A percentile compares a stretch with the other conserved stretches of the same genome.
Evolutionary conservation across 2,329 filamentous ascomycete genomes (phyloP).

Genomic region (Paraphoma chrysanthemicola): DNA sequence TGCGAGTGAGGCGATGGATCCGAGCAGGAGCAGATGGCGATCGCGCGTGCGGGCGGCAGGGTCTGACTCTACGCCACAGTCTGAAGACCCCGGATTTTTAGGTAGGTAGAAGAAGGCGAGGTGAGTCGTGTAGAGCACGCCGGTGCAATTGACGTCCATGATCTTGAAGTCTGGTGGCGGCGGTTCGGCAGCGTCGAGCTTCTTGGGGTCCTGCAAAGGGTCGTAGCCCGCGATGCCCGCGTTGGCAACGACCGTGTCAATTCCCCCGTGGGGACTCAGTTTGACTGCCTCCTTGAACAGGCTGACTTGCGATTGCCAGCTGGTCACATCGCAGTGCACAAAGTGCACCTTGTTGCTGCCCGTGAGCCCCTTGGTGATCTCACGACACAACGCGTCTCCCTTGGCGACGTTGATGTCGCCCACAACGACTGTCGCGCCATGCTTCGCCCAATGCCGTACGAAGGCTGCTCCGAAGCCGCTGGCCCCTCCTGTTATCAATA

Average conservation of each 20-base stretch:
- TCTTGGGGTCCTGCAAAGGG: slow-evolving; percentile 57
- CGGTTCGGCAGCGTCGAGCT: slow-evolving; percentile 55
- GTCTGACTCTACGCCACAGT: slow-evolving; percentile 38
- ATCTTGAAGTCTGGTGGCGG: slow-evolving; percentile 60
- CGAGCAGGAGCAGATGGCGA: slow-evolving; percentile 68
- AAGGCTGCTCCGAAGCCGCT: slow-evolving; percentile 50
- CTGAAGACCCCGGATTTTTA: slow-evolving; percentile 55
- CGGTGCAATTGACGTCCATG: slow-evolving; percentile 68
- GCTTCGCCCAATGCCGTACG: slow-evolving; percentile 45
- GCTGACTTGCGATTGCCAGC: slow-evolving; percentile 68
- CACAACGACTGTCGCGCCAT: slow-evolving; percentile 65
- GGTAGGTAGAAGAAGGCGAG: slow-evolving; percentile 68
- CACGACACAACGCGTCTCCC: slow-evolving; percentile 63
- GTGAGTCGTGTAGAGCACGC: slow-evolving; percentile 70
- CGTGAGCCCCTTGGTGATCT: slow-evolving; percentile 53
- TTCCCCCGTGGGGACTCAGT: slow-evolving; percentile 61
- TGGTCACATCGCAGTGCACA: slow-evolving; percentile 68
- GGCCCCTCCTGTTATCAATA: slow-evolving; percentile 50
- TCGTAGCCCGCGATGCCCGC: slow-evolving; percentile 64
- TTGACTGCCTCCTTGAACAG: slow-evolving; percentile 67
- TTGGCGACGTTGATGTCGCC: slow-evolving; percentile 66
- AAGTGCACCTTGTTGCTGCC: slow-evolving; percentile 60
- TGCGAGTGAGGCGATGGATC: slow-evolving; percentile 64
- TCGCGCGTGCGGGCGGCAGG: slow-evolving; percentile 52
- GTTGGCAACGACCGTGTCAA: slow-evolving; percentile 71